A percentile compares a stretch with the other conserved stretches of the same genome.
Conservation (phyloP, 2,329 filamentous ascomycete species). For the Colletotrichum kahawae region DNA sequence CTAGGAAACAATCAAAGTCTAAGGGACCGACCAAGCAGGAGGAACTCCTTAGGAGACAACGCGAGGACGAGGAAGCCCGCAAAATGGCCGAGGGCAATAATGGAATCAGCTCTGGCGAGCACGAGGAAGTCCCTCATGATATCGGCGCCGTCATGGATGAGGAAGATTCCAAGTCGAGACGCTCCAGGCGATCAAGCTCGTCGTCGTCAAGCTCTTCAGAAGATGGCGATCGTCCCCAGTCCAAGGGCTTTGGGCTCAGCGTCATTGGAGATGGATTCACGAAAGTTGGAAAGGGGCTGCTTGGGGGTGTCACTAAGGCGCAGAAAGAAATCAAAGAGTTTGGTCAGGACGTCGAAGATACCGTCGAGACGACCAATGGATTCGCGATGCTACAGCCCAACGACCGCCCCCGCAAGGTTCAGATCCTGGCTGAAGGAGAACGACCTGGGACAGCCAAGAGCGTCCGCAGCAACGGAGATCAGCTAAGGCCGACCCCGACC, state of each 20-base stretch:
- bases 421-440: constrained; percentile 38
- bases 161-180: constrained; percentile 24
- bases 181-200: constrained; percentile 12
- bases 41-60: constrained; percentile 48
- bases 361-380: constrained; percentile 61
- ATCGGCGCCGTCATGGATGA: constrained; percentile 52
- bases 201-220: constrained; percentile 27
- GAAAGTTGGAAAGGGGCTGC: constrained; percentile 36
- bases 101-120: constrained; percentile 57
- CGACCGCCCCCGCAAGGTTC: constrained; percentile 33
- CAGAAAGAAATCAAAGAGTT: constrained; percentile 53
- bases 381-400: constrained; percentile 39
- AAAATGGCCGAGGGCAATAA: constrained; percentile 53
- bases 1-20: constrained; percentile 56
- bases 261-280: constrained; percentile 55
- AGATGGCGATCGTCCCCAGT: constrained; percentile 4
- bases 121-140: constrained; percentile 58
- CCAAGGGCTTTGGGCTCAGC: constrained; percentile 18
- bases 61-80: constrained; percentile 55
- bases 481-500: constrained; percentile 25
- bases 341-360: constrained; percentile 54
- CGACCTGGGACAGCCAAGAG: constrained; percentile 6
- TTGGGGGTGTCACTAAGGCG: constrained; percentile 44
- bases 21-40: constrained; percentile 58
- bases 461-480: neutral